Base-by-base conservation (phyloP, 495 filamentous ascomycete species). In the Friedmanniomyces simplex region DNA sequence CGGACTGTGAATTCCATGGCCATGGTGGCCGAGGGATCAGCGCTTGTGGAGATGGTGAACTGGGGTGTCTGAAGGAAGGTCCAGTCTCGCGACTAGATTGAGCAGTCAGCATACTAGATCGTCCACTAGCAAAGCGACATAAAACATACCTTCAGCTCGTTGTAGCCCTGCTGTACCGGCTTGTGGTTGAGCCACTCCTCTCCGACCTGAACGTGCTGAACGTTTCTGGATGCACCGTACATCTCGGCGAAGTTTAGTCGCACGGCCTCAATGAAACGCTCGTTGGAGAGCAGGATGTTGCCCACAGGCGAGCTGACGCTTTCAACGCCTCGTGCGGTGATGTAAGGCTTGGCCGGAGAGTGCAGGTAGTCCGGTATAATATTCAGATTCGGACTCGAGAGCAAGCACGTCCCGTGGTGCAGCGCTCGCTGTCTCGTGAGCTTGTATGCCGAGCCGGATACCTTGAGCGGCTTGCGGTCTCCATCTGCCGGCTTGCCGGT, bases 381-480 rank as follows among this genome's bases (percentile, higher is more conserved):
- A 30, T 73, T 63, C n/a, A 96, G 72, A 63, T 89, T 83, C 5
- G 80, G 80, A 11, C 84, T 86, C 45, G 76, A 71, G 0, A 97
- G 74, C 46, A 98, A 72, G 68, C 88, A 91, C 0, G 93, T 98
- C 3, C 89, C 93, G 68, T 98, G 93, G 66, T 97, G 93, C 46
- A 96, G 75, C 4, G 88, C 81, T 46, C 90, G 79, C 36, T 77
- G 69, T 21, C 86, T 72, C 2, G 86, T 95, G 12, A 97, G 72
- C 69, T 96, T 97, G 72, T 93, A 97, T 18, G 93, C 93, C 1
- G 87, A 93, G 1, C 93, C 93, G 0, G 89, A 95, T 3, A 96
- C 74, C 69, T 98, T 98, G 61, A 82, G 82, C 3, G 82, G 75
- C 22, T 69, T 66, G 26, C 68, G 3, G 4, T 32, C 28, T 10